Conservation (phyloP, 23 red algal genomes). For the Gracilaria vermiculophylla region DNA sequence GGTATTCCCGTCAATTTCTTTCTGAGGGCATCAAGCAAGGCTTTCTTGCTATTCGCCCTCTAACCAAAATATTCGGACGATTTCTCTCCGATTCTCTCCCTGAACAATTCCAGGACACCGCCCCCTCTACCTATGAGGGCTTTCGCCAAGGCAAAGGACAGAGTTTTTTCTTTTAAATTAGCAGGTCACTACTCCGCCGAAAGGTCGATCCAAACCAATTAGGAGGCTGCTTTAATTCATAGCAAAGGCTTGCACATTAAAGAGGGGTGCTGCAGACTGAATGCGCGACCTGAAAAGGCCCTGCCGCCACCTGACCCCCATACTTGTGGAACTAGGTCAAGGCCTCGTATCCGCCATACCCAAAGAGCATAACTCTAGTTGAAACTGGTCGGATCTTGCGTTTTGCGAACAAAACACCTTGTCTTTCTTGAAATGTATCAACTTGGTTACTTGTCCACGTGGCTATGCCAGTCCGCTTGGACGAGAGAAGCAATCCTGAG, state of each 20-base stretch:
- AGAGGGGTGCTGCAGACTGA: slow-evolving; percentile 15
- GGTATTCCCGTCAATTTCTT: neutral
- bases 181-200: neutral
- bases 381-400: no score
- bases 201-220: neutral
- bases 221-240: neutral
- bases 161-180: neutral
- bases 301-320: slow-evolving; percentile 7
- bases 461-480: no score
- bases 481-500: no score
- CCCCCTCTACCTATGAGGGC: neutral
- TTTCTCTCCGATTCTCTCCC: neutral
- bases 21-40: neutral
- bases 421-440: no score
- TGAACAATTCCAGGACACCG: neutral
- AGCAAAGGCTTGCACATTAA: neutral
- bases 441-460: no score
- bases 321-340: neutral
- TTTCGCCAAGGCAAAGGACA: neutral
- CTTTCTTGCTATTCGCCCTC: neutral
- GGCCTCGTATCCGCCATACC: slow-evolving; percentile 22
- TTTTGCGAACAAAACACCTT: no score
- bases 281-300: neutral
- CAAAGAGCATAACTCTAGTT: no score
- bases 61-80: neutral